Evolutionary conservation across 805 yeast species (phyloP), one percentile per base, ranked within the genome.

Genomic region (Clavispora vitiphila): DNA sequence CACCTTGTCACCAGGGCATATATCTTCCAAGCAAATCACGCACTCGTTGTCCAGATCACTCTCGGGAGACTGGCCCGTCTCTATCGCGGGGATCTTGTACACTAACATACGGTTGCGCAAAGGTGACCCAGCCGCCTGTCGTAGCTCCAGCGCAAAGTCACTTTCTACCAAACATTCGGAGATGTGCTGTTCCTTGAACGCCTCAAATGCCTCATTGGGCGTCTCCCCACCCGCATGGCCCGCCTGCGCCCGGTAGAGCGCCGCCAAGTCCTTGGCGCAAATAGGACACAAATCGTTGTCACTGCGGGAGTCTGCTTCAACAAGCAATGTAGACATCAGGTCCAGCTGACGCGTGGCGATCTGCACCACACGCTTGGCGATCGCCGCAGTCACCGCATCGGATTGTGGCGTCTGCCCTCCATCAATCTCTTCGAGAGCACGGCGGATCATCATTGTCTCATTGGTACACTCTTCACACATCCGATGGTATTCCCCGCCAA

Each of bases 1-100:
- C 14, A 93, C 91, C 55, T 83, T 83, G 41, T 89, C 93, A 2
- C 96, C 96, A 0, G 90, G 86, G 37, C 67, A 64, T 59, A 90
- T 78, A 15, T 86, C 95, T 58, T 93, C 99, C 47, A 91, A 78
- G 57, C 99, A 93, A 19, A 93, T 91, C 12, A 88, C 91, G 60
- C 99, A 93, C 60, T 93, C 98, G 37, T 78, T 78, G 25, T 72
- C 80, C 14, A 29, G 32, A 9, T 29, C 32, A 7, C 20, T 15
- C 12, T 20, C 20, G 12, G 32, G 32, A 4, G 20, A 8, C 20
- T 8, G 68, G 16, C 22, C 39, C 37, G 30, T 39, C 70, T 29
- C 32, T 27, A 69, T 67, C 8, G 80, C 79, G 1, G 73, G 73
- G 37, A 77, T 68, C 39, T 69, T 76, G 59, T 86, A 88, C 1